Percentiles rank a stretch among this genome's conserved stretches.
Conservation (phyloP, 1,139 yeast species). For the Taphrina pruni region DNA sequence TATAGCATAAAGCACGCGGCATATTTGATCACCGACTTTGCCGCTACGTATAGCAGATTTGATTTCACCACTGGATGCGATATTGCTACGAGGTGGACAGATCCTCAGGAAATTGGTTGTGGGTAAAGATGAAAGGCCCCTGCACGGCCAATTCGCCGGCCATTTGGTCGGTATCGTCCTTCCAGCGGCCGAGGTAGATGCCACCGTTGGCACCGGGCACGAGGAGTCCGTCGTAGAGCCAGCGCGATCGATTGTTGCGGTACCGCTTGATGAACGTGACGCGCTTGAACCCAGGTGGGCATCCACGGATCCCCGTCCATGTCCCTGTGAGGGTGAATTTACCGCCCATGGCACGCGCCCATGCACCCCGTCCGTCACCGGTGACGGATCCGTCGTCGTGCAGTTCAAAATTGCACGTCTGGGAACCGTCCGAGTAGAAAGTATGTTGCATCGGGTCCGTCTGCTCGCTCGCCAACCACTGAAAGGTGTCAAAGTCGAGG, state of each 20-base stretch:
- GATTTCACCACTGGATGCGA: too few species aligned
- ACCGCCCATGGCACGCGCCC: constrained; percentile 12
- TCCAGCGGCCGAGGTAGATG: constrained; percentile 12
- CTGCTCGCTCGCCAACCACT: constrained; percentile 20
- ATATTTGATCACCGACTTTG: neutral
- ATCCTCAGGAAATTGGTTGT: neutral
- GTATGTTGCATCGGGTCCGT: neutral
- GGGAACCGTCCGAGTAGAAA: constrained; percentile 13
- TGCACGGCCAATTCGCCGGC: constrained; percentile 19
- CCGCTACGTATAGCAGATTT: too few species aligned
- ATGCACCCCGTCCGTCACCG: constrained; percentile 8
- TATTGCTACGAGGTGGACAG: neutral
- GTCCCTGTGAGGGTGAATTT: neutral
- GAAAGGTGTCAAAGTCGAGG: constrained; percentile 21
- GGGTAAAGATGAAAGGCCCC: constrained; percentile 15
- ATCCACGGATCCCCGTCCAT: constrained; percentile 9
- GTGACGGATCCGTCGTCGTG: constrained; percentile 2
- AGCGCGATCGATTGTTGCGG: neutral
- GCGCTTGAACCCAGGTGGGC: constrained; percentile 9
- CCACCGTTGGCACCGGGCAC: constrained; percentile 14
- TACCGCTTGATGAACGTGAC: constrained; percentile 9
- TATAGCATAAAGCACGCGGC: too few species aligned
- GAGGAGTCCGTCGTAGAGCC: constrained; percentile 9
- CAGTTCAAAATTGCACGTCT: neutral
- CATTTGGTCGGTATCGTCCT: constrained; percentile 15